Evolutionary conservation across 2,329 filamentous ascomycete species (phyloP).

Genomic region (Epichloe scottii): DNA sequence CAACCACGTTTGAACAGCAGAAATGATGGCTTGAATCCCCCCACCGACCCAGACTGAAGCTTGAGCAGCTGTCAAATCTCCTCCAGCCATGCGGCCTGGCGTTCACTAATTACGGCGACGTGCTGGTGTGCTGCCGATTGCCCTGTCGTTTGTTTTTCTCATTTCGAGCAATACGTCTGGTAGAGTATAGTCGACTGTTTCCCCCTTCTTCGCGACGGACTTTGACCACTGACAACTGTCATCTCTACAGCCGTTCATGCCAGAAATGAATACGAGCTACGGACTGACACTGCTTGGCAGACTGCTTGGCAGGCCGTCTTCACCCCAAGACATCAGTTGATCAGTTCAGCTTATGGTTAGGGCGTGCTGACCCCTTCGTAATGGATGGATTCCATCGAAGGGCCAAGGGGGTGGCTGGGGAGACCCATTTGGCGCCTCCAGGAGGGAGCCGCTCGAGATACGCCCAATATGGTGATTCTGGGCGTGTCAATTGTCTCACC

Average conservation of each 20-base stretch:
- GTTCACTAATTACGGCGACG: background rate
- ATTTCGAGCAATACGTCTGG: background rate
- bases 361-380: background rate
- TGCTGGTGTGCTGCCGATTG: background rate
- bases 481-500: constrained; percentile 3
- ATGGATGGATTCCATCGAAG: background rate
- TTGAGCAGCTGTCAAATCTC: background rate
- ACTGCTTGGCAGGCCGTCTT: background rate
- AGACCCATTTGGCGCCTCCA: background rate
- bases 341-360: background rate
- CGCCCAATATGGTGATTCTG: background rate
- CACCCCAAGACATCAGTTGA: too few species aligned
- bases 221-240: too few species aligned
- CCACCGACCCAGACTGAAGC: background rate
- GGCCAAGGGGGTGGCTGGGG: constrained; percentile 3
- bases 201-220: too few species aligned
- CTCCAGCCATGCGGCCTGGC: background rate
- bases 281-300: background rate
- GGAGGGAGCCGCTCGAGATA: background rate
- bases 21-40: background rate
- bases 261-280: background rate
- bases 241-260: background rate
- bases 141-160: background rate
- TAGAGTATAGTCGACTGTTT: too few species aligned
- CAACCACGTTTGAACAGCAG: background rate